These are phyloP conservation scores for Haematococcus sp. DNA, from an alignment of 139 green algal species.

Conservation along the genomic window DNA sequence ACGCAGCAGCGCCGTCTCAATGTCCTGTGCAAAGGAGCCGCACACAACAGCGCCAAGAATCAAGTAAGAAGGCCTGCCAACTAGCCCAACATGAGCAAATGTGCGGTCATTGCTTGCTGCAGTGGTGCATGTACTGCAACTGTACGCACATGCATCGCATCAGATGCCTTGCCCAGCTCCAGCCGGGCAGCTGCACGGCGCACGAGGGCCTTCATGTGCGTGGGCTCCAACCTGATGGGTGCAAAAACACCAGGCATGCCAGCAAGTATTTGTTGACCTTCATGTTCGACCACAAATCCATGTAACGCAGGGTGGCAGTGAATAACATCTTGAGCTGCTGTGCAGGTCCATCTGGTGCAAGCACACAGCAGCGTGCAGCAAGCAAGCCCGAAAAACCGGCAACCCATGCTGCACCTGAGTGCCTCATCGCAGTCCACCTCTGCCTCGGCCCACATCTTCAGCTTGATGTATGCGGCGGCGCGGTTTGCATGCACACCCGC, in stretches of 20 bases:
- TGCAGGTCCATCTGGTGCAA: too few relatives aligned
- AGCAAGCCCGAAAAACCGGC: too few relatives aligned
- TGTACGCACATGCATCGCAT: slow-evolving; percentile 16
- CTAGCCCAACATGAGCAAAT: too few relatives aligned
- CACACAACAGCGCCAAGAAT: not conserved
- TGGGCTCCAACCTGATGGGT: slow-evolving; percentile 4
- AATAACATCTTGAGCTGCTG: too few relatives aligned
- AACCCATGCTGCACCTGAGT: not conserved
- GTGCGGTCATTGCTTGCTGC: too few relatives aligned
- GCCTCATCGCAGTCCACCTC: slow-evolving; percentile 26
- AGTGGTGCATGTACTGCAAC: not conserved
- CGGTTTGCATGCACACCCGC: slow-evolving; percentile 34
- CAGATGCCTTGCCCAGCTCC: slow-evolving; percentile 25
- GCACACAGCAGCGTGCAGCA: too few relatives aligned
- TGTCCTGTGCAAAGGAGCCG: too few relatives aligned
- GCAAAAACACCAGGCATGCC: too few relatives aligned
- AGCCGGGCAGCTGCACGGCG: slow-evolving; percentile 26
- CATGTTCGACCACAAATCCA: too few relatives aligned
- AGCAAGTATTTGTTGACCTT: too few relatives aligned
- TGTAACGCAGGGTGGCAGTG: too few relatives aligned
- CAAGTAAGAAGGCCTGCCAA: too few relatives aligned
- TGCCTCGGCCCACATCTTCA: slow-evolving; percentile 31
- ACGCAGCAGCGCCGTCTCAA: slow-evolving; percentile 23
- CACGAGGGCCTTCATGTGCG: slow-evolving; percentile 23
- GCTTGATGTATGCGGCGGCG: slow-evolving; percentile 41